A percentile compares a stretch with the other conserved stretches of the same genome.
Evolutionary conservation across 495 filamentous ascomycete species (phyloP).

Genomic region (Pyrenula massariospora): DNA sequence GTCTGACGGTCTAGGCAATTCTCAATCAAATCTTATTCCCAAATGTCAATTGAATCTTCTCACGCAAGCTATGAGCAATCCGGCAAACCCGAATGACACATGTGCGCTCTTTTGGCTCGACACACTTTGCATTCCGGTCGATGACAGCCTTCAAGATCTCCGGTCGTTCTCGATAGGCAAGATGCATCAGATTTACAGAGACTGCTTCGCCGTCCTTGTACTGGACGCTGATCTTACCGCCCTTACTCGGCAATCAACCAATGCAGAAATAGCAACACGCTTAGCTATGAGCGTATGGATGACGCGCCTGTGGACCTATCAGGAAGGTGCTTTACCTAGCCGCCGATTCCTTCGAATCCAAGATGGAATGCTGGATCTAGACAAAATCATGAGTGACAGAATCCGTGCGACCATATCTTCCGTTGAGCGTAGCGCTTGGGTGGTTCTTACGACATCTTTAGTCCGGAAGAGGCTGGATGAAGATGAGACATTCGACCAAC

Average conservation of each 20-base stretch:
- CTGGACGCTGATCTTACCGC: conserved; percentile 15
- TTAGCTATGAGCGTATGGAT: conserved; percentile 12
- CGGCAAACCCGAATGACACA: neutral
- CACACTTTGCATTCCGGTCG: conserved; percentile 19
- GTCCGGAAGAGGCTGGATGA: neutral
- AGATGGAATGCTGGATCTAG: conserved; percentile 3
- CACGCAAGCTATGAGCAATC: neutral
- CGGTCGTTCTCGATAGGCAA: conserved; percentile 10
- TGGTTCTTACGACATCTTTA: neutral
- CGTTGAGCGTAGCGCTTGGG: neutral
- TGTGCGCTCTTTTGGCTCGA: conserved; percentile 19
- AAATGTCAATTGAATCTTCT: conserved; percentile 8
- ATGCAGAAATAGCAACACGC: conserved; percentile 10
- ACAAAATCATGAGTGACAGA: neutral
- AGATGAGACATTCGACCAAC: neutral
- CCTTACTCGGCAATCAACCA: neutral
- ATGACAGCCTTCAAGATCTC: conserved; percentile 2
- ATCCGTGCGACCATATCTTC: neutral
- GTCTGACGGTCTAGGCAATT: conserved; percentile 12
- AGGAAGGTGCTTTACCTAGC: conserved; percentile 16
- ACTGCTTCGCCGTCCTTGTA: conserved; percentile 14
- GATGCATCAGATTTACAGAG: conserved; percentile 14
- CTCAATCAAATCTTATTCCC: conserved; percentile 5
- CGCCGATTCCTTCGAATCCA: conserved; percentile 12
- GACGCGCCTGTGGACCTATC: conserved; percentile 17